Conservation (phyloP, 2,329 filamentous ascomycete genomes). For the Chaetothyriales sp. region DNA sequence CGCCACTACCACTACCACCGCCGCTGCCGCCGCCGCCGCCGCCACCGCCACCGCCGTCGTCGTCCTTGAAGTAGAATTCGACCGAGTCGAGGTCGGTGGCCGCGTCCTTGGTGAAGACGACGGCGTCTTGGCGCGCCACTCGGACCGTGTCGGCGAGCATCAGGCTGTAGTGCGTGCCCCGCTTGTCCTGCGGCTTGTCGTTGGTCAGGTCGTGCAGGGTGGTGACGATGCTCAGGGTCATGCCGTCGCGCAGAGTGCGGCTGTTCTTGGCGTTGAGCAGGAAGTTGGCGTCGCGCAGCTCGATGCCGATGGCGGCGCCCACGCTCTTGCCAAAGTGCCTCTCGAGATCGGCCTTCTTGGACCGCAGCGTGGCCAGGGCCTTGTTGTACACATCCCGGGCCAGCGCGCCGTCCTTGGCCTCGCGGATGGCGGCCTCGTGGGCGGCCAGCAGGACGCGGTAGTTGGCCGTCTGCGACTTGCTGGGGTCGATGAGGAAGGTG, state of each 20-base stretch:
- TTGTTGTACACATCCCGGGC: conserved; percentile 89
- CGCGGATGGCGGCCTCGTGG: conserved; percentile 80
- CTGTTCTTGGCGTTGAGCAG: conserved; percentile 76
- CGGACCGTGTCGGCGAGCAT: conserved; percentile 88
- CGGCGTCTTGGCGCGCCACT: conserved; percentile 48
- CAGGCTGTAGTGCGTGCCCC: conserved; percentile 76
- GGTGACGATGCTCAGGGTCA: conserved; percentile 86
- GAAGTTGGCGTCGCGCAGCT: conserved; percentile 72
- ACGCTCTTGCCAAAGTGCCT: conserved; percentile 90
- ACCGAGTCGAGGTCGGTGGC: conserved; percentile 84
- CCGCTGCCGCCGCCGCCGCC: too few relatives aligned
- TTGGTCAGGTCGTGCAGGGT: conserved; percentile 86
- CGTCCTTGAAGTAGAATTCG: conserved; percentile 97
- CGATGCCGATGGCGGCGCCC: conserved; percentile 83
- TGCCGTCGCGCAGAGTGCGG: conserved; percentile 77
- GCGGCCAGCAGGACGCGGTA: conserved; percentile 79
- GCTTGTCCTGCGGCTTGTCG: conserved; percentile 73
- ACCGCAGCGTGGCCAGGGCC: conserved; percentile 62
- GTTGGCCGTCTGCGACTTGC: conserved; percentile 85
- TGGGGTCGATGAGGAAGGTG: conserved; percentile 93
- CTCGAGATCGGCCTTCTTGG: conserved; percentile 89
- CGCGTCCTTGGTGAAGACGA: conserved; percentile 87
- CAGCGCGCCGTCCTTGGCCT: conserved; percentile 70
- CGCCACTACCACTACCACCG: too few relatives aligned
- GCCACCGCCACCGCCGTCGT: too few relatives aligned